phyloP scores from a whole-genome alignment of 2,329 filamentous ascomycete species.

The Teratosphaeria nubilosa region DNA sequence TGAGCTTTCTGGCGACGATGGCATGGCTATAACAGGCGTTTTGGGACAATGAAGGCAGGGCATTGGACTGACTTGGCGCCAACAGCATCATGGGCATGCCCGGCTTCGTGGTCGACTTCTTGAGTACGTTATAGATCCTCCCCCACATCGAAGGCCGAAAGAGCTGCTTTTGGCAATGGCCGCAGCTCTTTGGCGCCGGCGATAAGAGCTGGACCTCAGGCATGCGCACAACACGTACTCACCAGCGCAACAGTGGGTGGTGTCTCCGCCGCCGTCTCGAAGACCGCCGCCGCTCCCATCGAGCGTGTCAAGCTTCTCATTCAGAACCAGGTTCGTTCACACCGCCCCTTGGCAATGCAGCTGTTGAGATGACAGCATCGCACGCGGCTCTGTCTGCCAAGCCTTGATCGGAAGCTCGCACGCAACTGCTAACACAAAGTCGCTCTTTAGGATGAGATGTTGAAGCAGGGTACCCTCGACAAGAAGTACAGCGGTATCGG shows the following conservation, averaged over 20 bases:
- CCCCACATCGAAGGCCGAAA: conserved; percentile 1
- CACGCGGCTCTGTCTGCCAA: conserved; percentile 1
- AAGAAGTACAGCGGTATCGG: conserved; percentile 87
- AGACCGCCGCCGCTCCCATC: conserved; percentile 98
- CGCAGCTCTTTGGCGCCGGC: conserved; percentile 10
- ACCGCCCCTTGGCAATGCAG: neutral
- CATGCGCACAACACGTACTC: conserved; percentile 27
- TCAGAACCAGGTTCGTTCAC: conserved; percentile 89
- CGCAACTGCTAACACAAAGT: conserved; percentile 3
- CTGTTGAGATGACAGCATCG: conserved; percentile 1
- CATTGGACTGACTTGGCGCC: neutral
- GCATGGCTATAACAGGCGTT: neutral
- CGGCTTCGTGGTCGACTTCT: conserved; percentile 93
- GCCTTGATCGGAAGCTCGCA: neutral
- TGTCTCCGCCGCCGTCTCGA: conserved; percentile 99
- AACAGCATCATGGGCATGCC: conserved; percentile 23
- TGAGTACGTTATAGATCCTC: conserved; percentile 63
- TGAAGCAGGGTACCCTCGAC: conserved; percentile 96
- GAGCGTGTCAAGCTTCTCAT: conserved; percentile 99
- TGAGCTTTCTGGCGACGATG: neutral
- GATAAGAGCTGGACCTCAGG: conserved; percentile 21
- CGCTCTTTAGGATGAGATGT: conserved; percentile 84
- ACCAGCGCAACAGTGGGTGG: conserved; percentile 70
- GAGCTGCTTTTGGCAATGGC: conserved; percentile 4
- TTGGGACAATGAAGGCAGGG: neutral